phyloP scores from a whole-genome alignment of 2,329 filamentous ascomycete species.

The Cercospora sp. region DNA sequence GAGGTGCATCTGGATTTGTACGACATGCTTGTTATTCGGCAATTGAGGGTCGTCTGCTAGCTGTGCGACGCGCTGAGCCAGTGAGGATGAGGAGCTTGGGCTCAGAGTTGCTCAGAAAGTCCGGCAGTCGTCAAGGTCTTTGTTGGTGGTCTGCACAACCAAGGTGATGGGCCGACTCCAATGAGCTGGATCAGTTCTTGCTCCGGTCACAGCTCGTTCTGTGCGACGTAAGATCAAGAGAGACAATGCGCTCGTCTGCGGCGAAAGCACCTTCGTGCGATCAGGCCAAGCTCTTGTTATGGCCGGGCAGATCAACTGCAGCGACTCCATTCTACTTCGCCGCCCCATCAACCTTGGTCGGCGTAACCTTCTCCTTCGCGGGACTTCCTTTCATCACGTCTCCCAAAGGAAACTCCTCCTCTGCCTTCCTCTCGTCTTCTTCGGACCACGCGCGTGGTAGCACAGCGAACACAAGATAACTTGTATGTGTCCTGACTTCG shows the following conservation, averaged over 20 bases:
- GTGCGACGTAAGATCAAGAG: neutral
- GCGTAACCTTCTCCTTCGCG: conserved; percentile 9
- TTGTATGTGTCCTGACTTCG: conserved; percentile 93
- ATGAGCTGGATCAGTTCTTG: neutral
- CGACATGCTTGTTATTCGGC: neutral
- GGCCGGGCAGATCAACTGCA: neutral
- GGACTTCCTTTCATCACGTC: conserved; percentile 24
- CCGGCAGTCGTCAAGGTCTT: neutral
- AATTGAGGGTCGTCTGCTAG: neutral
- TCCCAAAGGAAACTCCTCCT: conserved; percentile 25
- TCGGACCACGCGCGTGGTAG: conserved; percentile 83
- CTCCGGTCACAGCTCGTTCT: neutral
- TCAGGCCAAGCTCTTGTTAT: neutral
- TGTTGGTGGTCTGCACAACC: neutral
- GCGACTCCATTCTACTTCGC: neutral
- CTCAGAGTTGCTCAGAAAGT: neutral
- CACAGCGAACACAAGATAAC: conserved; percentile 91
- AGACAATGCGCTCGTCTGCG: neutral
- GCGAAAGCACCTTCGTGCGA: neutral
- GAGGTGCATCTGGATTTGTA: neutral
- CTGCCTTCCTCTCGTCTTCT: conserved; percentile 67
- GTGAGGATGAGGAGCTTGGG: neutral
- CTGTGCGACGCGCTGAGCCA: neutral
- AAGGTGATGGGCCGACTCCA: neutral
- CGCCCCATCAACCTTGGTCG: neutral